Conservation (phyloP, 192 early-diverging fungal genomes). For the Entomortierella chlamydospora region DNA sequence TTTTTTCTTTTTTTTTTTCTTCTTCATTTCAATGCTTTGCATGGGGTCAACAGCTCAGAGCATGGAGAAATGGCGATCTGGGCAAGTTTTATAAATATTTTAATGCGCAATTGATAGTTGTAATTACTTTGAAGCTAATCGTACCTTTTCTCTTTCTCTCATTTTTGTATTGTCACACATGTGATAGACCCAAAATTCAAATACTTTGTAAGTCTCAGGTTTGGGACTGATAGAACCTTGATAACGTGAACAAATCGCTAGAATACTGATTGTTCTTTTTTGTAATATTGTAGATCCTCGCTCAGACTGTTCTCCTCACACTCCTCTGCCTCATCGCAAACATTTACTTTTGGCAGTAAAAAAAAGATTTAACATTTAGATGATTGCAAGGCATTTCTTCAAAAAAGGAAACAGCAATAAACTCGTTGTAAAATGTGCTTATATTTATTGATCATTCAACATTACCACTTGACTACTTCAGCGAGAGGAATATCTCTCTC, state of each 20-base stretch:
- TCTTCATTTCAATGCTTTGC: no score
- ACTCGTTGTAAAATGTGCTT: background rate
- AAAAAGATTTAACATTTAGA: no score
- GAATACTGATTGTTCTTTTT: background rate
- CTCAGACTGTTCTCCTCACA: slow-evolving; percentile 39
- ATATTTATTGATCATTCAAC: background rate
- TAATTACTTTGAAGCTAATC: background rate
- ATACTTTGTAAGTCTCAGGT: slow-evolving; percentile 41
- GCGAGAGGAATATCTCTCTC: slow-evolving; percentile 49
- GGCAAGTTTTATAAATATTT: slow-evolving; percentile 9
- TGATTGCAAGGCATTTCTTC: no score
- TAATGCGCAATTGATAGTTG: background rate
- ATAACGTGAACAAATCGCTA: background rate
- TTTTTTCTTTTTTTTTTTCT: background rate
- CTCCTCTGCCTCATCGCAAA: slow-evolving; percentile 51
- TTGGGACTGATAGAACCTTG: background rate
- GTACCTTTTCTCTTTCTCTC: background rate
- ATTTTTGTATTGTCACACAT: background rate
- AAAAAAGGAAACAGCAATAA: no score
- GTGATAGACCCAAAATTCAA: slow-evolving; percentile 51
- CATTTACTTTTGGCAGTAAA: slow-evolving; percentile 51
- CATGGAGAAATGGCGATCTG: slow-evolving; percentile 50
- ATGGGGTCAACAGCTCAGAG: slow-evolving; percentile 16
- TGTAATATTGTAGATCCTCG: slow-evolving; percentile 26
- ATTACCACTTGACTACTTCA: slow-evolving; percentile 54